Evolutionary conservation across 192 early-diverging fungal species (phyloP), one percentile per base, ranked within the genome.

Genomic region (Hyaloraphidium curvatum): DNA sequence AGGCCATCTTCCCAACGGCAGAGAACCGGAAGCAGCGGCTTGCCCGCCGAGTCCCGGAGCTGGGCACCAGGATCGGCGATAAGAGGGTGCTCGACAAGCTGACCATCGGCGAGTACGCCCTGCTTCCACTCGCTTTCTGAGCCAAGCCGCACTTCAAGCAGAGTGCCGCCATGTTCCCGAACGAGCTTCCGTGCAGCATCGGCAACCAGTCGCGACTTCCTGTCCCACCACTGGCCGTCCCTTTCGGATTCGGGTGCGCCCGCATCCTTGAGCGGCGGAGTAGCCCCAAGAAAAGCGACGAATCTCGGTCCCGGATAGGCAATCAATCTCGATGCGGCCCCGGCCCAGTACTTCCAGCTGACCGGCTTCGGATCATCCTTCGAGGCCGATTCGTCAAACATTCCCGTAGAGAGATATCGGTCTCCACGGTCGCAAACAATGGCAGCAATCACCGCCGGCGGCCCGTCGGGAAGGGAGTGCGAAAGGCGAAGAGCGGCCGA

Each of bases 361-460:
- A 48, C 23, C 7, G 43, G 43, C 17, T 21, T 14, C 14, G 43
- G 43, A 25, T 48, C 43, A 9, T 11, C 11, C 7, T 14, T 21
- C 7, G 17, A 9, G 23, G 43, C 43, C 23, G 5, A 5, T 14
- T 5, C 17, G 19, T 5, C 43, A 48, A 48, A 48, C 7, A 48
- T 14, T 11, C 43, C 43, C 7, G 43, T 48, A 25, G 43, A 48
- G 7, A 48, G 43, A 19, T 48, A 48, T 48, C 43, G 5, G 23
- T 48, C 43, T 9, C 43, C 43, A 9, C 43, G 14, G 19, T 48
- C 43, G 25, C 43, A 48, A 11, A 48, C 43, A 48, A 48, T 48
- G 23, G 17, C 14, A 11, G 25, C 43, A 48, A 48, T 48, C 14
- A 48, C 43, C 4, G 43, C 43, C 7, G 14, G 14, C 43, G 17